Conservation (phyloP, 108 stramenopile genomes). For the Discostella pseudostelligera region DNA sequence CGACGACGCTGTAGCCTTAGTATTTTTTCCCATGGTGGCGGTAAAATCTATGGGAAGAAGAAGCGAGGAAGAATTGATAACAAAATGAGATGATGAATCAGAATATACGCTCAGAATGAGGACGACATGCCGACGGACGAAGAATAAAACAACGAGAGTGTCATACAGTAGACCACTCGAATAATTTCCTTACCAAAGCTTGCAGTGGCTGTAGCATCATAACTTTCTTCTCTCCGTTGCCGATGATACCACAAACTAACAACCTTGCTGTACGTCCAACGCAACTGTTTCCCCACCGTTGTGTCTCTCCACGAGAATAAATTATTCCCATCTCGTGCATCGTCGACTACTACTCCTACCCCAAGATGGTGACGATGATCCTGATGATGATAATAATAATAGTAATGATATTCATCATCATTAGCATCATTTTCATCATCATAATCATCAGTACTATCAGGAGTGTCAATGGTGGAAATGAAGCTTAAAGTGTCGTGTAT, state of each 20-base stretch:
- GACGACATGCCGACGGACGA: too few relatives aligned
- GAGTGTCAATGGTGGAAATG: neutral
- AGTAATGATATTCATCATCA: neutral
- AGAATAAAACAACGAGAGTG: too few relatives aligned
- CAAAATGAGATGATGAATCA: too few relatives aligned
- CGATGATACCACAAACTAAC: slow-evolving; percentile 20
- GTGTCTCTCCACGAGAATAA: slow-evolving; percentile 45
- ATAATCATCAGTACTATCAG: neutral
- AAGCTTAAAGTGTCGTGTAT: slow-evolving; percentile 23
- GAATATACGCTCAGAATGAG: too few relatives aligned
- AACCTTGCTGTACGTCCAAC: slow-evolving; percentile 24
- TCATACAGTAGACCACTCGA: too few relatives aligned
- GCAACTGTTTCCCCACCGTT: slow-evolving; percentile 24
- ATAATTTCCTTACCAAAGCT: too few relatives aligned
- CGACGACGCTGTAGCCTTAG: too few relatives aligned
- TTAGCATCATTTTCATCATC: neutral
- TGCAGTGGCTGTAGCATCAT: too few relatives aligned
- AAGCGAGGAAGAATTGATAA: too few relatives aligned
- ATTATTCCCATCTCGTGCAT: slow-evolving; percentile 19
- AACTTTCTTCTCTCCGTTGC: neutral
- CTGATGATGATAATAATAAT: neutral
- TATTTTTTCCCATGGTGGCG: neutral
- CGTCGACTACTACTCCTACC: neutral
- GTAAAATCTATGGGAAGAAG: neutral
- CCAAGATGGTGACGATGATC: neutral